Base-by-base conservation (phyloP, 176 grass and related monocot species). In the Oryza nivara region DNA sequence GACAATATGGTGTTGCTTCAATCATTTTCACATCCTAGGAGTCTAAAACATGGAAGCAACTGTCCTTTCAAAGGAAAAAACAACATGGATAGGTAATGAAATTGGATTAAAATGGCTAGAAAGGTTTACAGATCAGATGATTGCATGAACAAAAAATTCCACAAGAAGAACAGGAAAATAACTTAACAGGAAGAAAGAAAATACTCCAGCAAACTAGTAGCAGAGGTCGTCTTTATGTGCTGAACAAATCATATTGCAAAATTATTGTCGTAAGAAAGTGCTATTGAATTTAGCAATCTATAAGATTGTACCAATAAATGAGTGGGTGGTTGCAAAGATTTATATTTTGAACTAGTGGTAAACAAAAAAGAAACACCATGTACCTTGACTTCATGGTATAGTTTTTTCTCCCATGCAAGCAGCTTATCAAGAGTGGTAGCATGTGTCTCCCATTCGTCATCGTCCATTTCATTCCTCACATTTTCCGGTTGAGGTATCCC, bases 371-470 rank as follows among this genome's bases (percentile, higher is more conserved):
- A 26, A 14, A 75, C 7, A 75, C 32, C 17, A 25, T 74, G 80
- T 88, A 95, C 96, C 93, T 92, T 96, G 44, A 96, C 91, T 92
- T 99, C 96, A 80, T 99, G 89, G 64, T 82, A 96, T 28, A 99
- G 67, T 72, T 99, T 99, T 90, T 90, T 94, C 88, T 96, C 96
- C 96, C 93, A 95, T 77, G 96, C 89, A 86, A 90, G 90, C 75
- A 99, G 86, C 88, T 99, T 99, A 80, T 99, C 96, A 2, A 96
- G 83, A 86, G 93, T 70, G 22, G 91, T 91, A 26, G 89, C 91
- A 65, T 90, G 96, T 66, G 96, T 99, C 79, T 99, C 96, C 30
- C 51, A 88, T 88, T 99, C 83, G 45, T 94, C 81, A 5, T 90
- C 89, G 26, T 92, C 91, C 73, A 93, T 51, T 54, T 91, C 82